These are phyloP conservation scores for Heliamphora exappendiculata DNA, from an alignment of 148 eudicot genomes.

Conservation along the genomic window DNA sequence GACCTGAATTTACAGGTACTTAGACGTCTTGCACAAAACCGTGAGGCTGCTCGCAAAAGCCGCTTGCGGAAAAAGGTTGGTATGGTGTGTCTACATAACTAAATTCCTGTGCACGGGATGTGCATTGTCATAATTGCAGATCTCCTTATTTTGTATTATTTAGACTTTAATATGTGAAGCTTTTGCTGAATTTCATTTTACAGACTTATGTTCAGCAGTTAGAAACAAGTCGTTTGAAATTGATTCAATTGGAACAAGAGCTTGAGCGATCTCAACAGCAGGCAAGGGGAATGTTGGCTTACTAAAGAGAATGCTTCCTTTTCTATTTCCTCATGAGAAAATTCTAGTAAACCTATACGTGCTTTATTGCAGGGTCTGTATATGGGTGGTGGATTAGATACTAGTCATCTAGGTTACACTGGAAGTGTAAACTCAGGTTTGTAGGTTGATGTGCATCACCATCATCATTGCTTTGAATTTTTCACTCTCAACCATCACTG, in stretches of 20 bases:
- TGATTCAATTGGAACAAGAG: slow-evolving; percentile 88
- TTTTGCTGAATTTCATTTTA: not conserved
- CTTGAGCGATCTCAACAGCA: slow-evolving; percentile 74
- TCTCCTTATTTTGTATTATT: too few species aligned
- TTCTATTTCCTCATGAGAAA: not conserved
- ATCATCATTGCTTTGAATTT: slow-evolving; percentile 1
- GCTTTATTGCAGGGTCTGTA: slow-evolving; percentile 51
- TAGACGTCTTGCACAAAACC: slow-evolving; percentile 96
- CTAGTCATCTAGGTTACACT: slow-evolving; percentile 39
- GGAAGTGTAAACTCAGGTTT: slow-evolving; percentile 67
- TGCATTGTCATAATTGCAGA: not conserved
- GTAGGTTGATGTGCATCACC: slow-evolving; percentile 14
- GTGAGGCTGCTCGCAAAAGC: slow-evolving; percentile 98
- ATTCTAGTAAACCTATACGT: slow-evolving; percentile 7
- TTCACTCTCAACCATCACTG: not conserved
- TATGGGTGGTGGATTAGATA: slow-evolving; percentile 51
- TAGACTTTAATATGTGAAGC: not conserved
- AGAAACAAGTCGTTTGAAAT: slow-evolving; percentile 70
- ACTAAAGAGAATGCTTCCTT: not conserved
- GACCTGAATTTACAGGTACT: slow-evolving; percentile 36
- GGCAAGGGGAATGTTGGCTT: slow-evolving; percentile 28
- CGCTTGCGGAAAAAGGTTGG: slow-evolving; percentile 87
- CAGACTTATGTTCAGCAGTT: slow-evolving; percentile 92
- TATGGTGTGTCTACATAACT: not conserved
- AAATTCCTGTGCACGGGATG: not conserved